Evolutionary conservation across 257 asterid genomes (phyloP), one percentile per base, ranked within the genome.

Genomic region (Solanum sitiens): DNA sequence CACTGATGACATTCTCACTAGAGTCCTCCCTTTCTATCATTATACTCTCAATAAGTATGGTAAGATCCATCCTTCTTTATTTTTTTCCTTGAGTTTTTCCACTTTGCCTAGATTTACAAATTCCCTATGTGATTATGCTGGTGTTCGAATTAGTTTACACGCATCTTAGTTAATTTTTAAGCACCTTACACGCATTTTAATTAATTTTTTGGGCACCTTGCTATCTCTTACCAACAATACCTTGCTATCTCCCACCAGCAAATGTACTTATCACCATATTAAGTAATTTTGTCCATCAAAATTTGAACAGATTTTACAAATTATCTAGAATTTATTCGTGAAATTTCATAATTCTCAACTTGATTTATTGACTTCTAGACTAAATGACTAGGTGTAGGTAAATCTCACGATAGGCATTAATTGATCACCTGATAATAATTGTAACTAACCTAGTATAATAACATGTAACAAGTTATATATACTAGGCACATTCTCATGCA

Each of bases 41-140:
- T 92, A 90, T 33, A 83, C 87, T 87, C 68, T 91, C 90, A 65
- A 27, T n/a, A 91, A 83, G 14, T 92, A 91, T 61, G 95, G 95
- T 94, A 88, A 27, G 89, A 74, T 21, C 33, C 37, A 45, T 7
- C 50, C 40, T 8, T 23, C 37, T 53, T 83, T 15, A 39, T 14
- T 7, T 16, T 56, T 27, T 39, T 23, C 18, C 27, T 40, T 40
- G 32, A 23, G 10, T 75, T 39, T 21, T 16, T 23, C 6, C 83
- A n/a, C 61, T 42, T 42, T 40, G 32, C 12, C 44, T 32, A 63
- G 32, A 76, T n/a, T 76, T 39, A 47, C 42, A 37, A 1, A 37
- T 37, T n/a, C n/a, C n/a, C n/a, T 6, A 5, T 37, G 39, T 37
- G 39, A 37, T 37, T 37, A 37, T 37, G 39, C 39, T 35, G 7